Conservation (phyloP, 306 rosid species). For the Dalbergia cultrata region DNA sequence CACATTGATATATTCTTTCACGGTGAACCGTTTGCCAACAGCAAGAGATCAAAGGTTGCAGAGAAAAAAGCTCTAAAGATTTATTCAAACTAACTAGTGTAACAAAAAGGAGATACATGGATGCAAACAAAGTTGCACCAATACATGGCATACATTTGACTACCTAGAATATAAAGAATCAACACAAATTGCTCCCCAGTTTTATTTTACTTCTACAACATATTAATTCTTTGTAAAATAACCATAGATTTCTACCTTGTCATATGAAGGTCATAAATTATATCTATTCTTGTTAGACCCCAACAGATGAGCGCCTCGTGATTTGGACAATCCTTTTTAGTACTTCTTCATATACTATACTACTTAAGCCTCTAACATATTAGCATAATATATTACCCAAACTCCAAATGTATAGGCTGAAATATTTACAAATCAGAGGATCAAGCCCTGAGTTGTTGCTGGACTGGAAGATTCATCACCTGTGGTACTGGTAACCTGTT, state of each 20-base stretch:
- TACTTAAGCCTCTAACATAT: background rate
- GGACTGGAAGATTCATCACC: constrained; percentile 31
- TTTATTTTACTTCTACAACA: background rate
- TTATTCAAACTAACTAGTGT: background rate
- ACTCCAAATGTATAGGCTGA: background rate
- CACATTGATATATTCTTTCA: too few species aligned
- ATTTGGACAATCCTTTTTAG: too few species aligned
- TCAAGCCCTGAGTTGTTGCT: constrained; percentile 24
- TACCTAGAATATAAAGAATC: background rate
- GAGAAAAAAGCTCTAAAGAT: background rate
- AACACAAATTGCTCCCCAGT: background rate
- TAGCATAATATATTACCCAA: background rate
- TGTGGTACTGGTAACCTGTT: background rate
- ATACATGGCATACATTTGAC: background rate
- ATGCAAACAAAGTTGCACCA: background rate
- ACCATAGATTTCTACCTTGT: too few species aligned
- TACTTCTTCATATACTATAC: background rate
- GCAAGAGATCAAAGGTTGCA: background rate
- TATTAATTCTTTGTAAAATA: background rate
- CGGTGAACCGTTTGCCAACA: too few species aligned
- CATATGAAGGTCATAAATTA: too few species aligned
- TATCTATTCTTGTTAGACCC: too few species aligned
- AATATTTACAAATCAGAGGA: constrained; percentile 20
- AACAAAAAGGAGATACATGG: background rate
- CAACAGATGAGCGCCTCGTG: too few species aligned